A percentile compares a stretch with the other conserved stretches of the same genome.
Conservation (phyloP, 1,139 yeast genomes). For the Scheffersomyces titani region DNA sequence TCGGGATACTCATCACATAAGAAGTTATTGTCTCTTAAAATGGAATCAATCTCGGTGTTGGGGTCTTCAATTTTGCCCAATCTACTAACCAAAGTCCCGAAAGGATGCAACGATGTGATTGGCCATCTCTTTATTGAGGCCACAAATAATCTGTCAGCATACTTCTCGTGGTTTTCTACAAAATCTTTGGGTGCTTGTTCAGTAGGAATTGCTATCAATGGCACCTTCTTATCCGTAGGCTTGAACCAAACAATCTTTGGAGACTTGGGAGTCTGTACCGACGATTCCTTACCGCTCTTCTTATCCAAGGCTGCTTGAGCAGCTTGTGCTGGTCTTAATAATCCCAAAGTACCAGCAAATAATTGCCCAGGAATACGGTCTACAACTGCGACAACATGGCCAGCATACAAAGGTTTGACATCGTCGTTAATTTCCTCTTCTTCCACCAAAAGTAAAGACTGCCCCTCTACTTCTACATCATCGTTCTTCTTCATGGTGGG, state of each 20-base stretch:
- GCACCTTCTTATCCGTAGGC: constrained; percentile 97
- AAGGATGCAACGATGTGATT: constrained; percentile 95
- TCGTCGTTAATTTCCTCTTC: constrained; percentile 96
- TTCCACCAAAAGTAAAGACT: constrained; percentile 83
- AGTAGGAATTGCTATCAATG: constrained; percentile 95
- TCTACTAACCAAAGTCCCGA: constrained; percentile 88
- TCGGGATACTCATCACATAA: constrained; percentile 80
- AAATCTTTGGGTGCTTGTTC: constrained; percentile 97
- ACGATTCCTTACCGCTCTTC: constrained; percentile 52
- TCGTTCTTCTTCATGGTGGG: constrained; percentile 98
- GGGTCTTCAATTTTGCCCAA: constrained; percentile 81
- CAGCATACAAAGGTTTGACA: constrained; percentile 91
- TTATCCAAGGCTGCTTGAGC: constrained; percentile 80
- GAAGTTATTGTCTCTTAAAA: constrained; percentile 90
- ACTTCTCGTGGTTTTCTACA: constrained; percentile 86
- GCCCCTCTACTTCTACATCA: constrained; percentile 98
- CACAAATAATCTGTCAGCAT: constrained; percentile 80
- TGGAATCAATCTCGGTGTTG: constrained; percentile 82
- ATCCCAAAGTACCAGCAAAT: constrained; percentile 89
- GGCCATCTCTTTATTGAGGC: constrained; percentile 99
- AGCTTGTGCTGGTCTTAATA: constrained; percentile 94
- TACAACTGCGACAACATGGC: constrained; percentile 96
- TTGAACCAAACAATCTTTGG: constrained; percentile 99
- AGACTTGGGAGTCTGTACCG: constrained; percentile 52
- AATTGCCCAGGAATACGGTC: constrained; percentile 97